Percentiles rank a stretch among this genome's conserved stretches.
These are phyloP conservation scores for Scedosporium dehoogii DNA, from an alignment of 2,329 filamentous ascomycete genomes.

Conservation along the genomic window DNA sequence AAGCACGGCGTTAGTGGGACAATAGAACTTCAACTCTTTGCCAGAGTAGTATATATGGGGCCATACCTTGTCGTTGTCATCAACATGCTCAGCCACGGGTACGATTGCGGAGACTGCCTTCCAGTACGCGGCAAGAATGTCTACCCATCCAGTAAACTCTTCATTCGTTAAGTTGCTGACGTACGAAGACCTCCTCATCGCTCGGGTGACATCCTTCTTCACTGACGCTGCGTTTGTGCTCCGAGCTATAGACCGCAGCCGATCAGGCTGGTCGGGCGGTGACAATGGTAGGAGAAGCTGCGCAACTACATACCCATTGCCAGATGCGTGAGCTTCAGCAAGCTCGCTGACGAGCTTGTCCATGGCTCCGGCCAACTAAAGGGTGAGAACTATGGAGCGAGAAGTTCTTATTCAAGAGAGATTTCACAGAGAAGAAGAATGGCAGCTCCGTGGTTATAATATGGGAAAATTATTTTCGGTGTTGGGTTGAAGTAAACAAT, in stretches of 20 bases:
- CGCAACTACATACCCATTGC: constrained; percentile 64
- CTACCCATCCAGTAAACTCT: constrained; percentile 73
- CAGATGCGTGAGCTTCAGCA: constrained; percentile 51
- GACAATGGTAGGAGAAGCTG: constrained; percentile 64
- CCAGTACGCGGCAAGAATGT: constrained; percentile 79
- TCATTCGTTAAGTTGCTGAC: constrained; percentile 47
- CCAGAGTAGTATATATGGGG: not conserved
- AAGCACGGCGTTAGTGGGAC: constrained; percentile 5
- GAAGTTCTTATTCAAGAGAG: too few relatives aligned
- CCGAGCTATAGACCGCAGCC: constrained; percentile 60
- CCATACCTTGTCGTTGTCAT: constrained; percentile 19
- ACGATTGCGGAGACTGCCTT: constrained; percentile 68
- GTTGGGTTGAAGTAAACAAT: not conserved
- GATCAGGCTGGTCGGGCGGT: constrained; percentile 50
- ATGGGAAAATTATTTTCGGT: not conserved
- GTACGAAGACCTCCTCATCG: constrained; percentile 53
- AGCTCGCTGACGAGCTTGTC: constrained; percentile 67
- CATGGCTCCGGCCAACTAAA: constrained; percentile 32
- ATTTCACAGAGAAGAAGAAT: too few relatives aligned
- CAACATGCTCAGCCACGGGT: constrained; percentile 44
- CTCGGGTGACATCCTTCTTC: constrained; percentile 60
- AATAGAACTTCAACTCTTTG: not conserved
- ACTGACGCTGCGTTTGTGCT: constrained; percentile 58
- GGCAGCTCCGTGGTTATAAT: not conserved
- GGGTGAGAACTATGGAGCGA: not conserved